phyloP scores from a whole-genome alignment of 441 rosid species.

The Breynia disticha region DNA sequence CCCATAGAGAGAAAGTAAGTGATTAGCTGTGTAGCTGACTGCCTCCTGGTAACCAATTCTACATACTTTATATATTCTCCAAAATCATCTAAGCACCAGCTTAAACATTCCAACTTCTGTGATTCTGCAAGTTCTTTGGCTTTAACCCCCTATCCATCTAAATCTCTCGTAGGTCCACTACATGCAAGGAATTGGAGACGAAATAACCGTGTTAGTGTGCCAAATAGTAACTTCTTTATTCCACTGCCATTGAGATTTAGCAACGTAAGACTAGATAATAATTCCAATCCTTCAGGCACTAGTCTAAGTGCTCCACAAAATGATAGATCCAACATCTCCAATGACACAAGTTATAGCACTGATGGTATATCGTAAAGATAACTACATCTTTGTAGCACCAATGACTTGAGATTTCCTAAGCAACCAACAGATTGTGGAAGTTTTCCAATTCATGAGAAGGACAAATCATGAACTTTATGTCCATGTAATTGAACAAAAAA shows the following conservation, averaged over 20 bases:
- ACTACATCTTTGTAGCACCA: background rate
- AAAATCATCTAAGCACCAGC: conserved; percentile 3
- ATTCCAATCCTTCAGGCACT: conserved; percentile 14
- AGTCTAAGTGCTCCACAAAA: background rate
- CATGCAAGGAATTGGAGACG: conserved; percentile 2
- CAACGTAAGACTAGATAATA: conserved; percentile 11
- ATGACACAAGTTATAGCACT: conserved; percentile 1
- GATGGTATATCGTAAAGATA: background rate
- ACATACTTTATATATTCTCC: conserved; percentile 4
- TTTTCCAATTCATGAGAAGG: background rate
- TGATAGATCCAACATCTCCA: conserved; percentile 12
- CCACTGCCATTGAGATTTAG: background rate
- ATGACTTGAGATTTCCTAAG: conserved; percentile 13
- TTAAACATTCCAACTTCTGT: conserved; percentile 12
- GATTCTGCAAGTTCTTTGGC: background rate
- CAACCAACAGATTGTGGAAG: conserved; percentile 15
- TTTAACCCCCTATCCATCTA: background rate
- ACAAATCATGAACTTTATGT: background rate
- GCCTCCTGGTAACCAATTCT: background rate
- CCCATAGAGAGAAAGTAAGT: background rate
- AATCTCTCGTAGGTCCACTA: background rate
- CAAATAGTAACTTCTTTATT: background rate
- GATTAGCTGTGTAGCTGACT: background rate
- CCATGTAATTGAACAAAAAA: background rate
- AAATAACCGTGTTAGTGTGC: conserved; percentile 1